These are phyloP conservation scores for Monosporascus sp. DNA, from an alignment of 2,329 filamentous ascomycete genomes.

Conservation along the genomic window DNA sequence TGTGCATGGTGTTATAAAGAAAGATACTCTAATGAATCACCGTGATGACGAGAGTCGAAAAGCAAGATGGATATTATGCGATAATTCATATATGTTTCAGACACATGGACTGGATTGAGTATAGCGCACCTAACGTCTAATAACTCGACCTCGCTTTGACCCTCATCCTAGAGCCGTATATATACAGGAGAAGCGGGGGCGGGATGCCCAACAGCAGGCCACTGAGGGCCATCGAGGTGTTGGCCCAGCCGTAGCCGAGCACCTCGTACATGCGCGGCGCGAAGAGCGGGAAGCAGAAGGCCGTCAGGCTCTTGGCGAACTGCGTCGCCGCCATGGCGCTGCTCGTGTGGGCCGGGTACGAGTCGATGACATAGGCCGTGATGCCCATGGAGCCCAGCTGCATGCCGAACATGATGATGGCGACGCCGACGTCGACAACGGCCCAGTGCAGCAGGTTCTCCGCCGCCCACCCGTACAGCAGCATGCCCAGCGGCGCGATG, in stretches of 20 bases:
- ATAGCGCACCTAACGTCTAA: not conserved
- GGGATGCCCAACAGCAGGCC: conserved; percentile 37
- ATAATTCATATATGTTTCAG: no score
- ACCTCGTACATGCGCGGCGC: conserved; percentile 33
- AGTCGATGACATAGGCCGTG: conserved; percentile 37
- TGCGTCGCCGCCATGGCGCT: conserved; percentile 42
- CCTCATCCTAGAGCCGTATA: conserved; percentile 34
- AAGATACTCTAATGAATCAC: no score
- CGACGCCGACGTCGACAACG: conserved; percentile 31
- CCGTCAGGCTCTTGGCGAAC: conserved; percentile 39
- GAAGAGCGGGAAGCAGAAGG: conserved; percentile 46
- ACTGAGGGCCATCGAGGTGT: conserved; percentile 36
- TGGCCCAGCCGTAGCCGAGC: conserved; percentile 38
- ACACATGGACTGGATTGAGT: no score
- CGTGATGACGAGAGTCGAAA: no score
- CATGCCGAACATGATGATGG: conserved; percentile 26
- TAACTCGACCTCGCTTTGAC: conserved; percentile 15
- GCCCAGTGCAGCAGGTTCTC: conserved; percentile 32
- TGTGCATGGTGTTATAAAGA: no score
- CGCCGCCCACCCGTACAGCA: conserved; percentile 41
- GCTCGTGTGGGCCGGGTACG: conserved; percentile 41
- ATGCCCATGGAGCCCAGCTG: conserved; percentile 28
- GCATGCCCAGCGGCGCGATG: conserved; percentile 31
- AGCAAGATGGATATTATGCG: no score
- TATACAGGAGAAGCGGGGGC: conserved; percentile 39